Evolutionary conservation across 257 asterid species (phyloP).

Genomic region (Solanum bukasovii): DNA sequence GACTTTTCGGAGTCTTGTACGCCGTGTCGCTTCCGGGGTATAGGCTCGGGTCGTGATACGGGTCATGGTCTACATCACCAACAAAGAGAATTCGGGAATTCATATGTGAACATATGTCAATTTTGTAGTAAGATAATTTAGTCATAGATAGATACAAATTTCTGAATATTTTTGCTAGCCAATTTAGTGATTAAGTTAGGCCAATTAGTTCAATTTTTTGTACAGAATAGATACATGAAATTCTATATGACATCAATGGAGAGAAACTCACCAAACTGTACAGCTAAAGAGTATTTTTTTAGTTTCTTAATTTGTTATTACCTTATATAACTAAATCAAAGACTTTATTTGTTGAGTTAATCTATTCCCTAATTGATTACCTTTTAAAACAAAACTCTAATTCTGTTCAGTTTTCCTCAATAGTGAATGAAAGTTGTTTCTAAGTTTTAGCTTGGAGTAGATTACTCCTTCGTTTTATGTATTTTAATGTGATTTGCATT

Average conservation of each 20-base stretch:
- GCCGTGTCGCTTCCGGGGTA: too few species aligned
- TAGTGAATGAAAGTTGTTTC: not conserved
- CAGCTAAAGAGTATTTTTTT: not conserved
- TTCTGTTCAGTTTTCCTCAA: not conserved
- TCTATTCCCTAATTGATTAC: not conserved
- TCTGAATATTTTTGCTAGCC: not conserved
- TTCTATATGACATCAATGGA: not conserved
- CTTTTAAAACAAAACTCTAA: not conserved
- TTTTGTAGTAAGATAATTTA: not conserved
- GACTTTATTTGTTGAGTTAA: too few species aligned
- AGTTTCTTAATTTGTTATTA: not conserved
- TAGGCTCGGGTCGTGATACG: not conserved
- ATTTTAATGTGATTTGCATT: too few species aligned
- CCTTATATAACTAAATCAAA: not conserved
- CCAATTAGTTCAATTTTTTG: not conserved
- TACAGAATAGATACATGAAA: not conserved
- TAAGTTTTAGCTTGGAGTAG: too few species aligned
- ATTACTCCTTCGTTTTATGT: too few species aligned
- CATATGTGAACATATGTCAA: slow-evolving; percentile 9
- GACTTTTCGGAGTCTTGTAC: too few species aligned
- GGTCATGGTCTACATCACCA: slow-evolving; percentile 12
- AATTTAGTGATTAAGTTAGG: not conserved
- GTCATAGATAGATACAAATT: not conserved
- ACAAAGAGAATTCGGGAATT: slow-evolving; percentile 33
- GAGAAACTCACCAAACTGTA: not conserved